Conservation (phyloP, 2,329 filamentous ascomycete genomes). For the Raffaelea arxii region DNA sequence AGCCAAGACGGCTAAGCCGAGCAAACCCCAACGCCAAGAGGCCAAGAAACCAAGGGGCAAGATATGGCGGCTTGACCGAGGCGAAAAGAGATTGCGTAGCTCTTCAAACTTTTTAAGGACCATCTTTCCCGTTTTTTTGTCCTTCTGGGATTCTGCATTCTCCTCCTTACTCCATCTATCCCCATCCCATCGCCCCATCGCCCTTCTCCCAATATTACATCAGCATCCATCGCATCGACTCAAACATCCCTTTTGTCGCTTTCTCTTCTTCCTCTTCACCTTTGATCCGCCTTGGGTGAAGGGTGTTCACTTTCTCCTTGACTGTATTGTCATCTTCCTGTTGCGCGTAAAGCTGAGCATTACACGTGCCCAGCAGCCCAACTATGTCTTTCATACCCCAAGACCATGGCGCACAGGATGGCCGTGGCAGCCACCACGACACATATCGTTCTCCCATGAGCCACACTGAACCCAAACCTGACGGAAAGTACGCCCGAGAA, state of each 20-base stretch:
- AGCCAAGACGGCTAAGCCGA: background rate
- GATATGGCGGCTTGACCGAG: background rate
- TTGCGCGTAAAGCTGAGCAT: background rate
- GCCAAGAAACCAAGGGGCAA: background rate
- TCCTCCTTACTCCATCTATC: background rate
- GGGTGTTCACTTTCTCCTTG: background rate
- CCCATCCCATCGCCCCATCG: background rate
- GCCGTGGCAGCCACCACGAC: background rate
- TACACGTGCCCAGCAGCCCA: background rate
- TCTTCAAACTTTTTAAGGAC: background rate
- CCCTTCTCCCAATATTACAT: background rate
- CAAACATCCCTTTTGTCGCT: background rate
- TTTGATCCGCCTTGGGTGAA: background rate
- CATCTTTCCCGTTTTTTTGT: background rate
- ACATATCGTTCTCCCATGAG: background rate
- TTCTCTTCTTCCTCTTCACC: background rate
- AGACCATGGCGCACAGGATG: background rate
- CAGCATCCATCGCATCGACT: background rate
- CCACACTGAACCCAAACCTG: background rate
- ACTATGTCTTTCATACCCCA: background rate
- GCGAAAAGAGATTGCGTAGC: background rate
- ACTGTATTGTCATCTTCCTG: background rate
- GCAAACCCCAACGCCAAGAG: background rate
- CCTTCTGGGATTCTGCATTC: background rate
- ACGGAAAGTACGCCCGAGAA: background rate